These are phyloP conservation scores for Symbiotaphrina buchneri DNA, from an alignment of 495 filamentous ascomycete genomes.

Conservation along the genomic window DNA sequence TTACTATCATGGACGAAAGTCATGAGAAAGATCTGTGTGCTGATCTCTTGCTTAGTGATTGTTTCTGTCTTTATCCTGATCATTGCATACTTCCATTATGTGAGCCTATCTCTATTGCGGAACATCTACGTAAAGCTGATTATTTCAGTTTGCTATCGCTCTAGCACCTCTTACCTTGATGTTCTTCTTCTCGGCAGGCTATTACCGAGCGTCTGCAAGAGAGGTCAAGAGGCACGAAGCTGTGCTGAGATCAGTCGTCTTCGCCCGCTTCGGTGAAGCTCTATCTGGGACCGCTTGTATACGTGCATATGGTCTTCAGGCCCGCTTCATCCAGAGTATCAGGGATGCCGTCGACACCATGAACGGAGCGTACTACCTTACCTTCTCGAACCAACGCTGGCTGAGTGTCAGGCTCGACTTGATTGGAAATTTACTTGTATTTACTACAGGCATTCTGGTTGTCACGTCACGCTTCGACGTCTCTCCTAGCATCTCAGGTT, in stretches of 20 bases:
- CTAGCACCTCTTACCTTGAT: conserved; percentile 58
- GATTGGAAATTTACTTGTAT: conserved; percentile 62
- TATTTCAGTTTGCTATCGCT: conserved; percentile 51
- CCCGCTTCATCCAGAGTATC: conserved; percentile 47
- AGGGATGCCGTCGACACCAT: conserved; percentile 60
- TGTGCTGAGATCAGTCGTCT: conserved; percentile 65
- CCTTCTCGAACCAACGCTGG: conserved; percentile 89
- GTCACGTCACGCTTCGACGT: conserved; percentile 86
- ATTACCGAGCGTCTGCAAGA: conserved; percentile 77
- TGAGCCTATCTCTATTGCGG: conserved; percentile 8
- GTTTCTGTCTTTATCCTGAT: conserved; percentile 63
- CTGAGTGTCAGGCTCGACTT: conserved; percentile 62
- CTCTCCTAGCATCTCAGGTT: conserved; percentile 57
- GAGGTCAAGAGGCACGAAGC: conserved; percentile 90
- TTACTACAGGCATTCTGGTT: conserved; percentile 73
- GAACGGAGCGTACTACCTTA: conserved; percentile 85
- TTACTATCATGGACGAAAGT: conserved; percentile 8
- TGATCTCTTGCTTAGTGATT: conserved; percentile 12
- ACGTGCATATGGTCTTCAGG: conserved; percentile 64
- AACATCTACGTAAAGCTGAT: background rate
- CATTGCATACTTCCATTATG: conserved; percentile 79
- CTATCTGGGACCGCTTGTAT: conserved; percentile 67
- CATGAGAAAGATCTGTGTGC: conserved; percentile 8
- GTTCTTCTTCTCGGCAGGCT: conserved; percentile 65
- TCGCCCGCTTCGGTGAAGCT: conserved; percentile 79